Evolutionary conservation across 2,329 filamentous ascomycete species (phyloP).

Genomic region (Hirsutella rhossiliensis): DNA sequence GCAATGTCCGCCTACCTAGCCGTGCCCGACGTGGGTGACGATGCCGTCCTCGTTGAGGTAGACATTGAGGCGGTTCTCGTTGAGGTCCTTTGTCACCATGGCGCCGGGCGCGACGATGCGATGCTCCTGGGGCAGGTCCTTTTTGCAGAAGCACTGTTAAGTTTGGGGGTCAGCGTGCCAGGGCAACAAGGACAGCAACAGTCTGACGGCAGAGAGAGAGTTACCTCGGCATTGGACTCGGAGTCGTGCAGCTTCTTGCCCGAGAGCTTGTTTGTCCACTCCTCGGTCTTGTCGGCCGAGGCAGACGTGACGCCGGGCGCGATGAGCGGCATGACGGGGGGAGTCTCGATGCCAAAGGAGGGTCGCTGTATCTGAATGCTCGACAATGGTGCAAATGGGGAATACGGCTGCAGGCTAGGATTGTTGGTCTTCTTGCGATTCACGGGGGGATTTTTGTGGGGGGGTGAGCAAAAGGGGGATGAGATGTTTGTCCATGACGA

Average conservation of each 20-base stretch:
- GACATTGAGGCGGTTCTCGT: constrained; percentile 43
- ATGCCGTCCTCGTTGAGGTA: constrained; percentile 48
- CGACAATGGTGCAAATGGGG: too few species aligned
- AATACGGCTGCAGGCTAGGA: too few species aligned
- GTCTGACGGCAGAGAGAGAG: constrained; percentile 12
- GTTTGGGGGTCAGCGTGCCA: not conserved
- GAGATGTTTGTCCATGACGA: not conserved
- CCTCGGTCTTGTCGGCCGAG: constrained; percentile 33
- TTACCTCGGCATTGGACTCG: constrained; percentile 39
- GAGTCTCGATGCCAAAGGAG: too few species aligned
- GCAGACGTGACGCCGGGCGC: constrained; percentile 43
- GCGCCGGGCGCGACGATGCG: constrained; percentile 44
- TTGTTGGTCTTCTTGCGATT: too few species aligned
- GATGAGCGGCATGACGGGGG: constrained; percentile 56
- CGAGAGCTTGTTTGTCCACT: constrained; percentile 50
- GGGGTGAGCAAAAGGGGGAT: not conserved
- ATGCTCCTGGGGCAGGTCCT: constrained; percentile 42
- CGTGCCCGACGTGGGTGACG: constrained; percentile 46
- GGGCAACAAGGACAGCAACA: too few species aligned
- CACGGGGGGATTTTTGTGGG: too few species aligned
- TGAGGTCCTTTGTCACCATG: constrained; percentile 47
- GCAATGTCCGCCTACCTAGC: constrained; percentile 18
- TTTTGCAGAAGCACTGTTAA: constrained; percentile 46
- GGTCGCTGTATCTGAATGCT: too few species aligned
- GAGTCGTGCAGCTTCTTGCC: constrained; percentile 48